Conservation (phyloP, 2,329 filamentous ascomycete genomes). For the Westerdykella sp. region DNA sequence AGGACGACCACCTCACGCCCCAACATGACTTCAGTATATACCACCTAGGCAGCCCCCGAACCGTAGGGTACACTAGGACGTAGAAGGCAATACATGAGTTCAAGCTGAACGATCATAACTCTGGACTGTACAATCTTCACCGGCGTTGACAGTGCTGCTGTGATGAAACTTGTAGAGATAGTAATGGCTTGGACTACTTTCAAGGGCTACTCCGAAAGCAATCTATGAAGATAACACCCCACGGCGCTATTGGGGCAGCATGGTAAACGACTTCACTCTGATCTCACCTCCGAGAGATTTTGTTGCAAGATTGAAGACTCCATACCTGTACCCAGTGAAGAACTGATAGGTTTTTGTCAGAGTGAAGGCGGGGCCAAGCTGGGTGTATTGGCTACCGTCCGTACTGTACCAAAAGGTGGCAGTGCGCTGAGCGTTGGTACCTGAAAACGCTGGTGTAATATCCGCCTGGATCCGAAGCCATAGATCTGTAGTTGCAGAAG, state of each 20-base stretch:
- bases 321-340: constrained; percentile 37
- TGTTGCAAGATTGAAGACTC: constrained; percentile 37
- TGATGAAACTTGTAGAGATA: too few species aligned
- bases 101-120: too few species aligned
- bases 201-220: too few species aligned
- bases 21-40: too few species aligned
- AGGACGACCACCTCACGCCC: too few species aligned
- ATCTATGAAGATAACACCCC: too few species aligned
- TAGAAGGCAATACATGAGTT: too few species aligned
- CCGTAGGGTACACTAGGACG: too few species aligned
- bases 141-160: too few species aligned
- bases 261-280: constrained; percentile 18
- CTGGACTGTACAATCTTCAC: too few species aligned
- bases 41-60: too few species aligned
- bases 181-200: too few species aligned
- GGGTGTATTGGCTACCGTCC: constrained; percentile 29
- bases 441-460: constrained; percentile 31
- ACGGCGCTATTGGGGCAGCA: constrained; percentile 4
- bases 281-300: constrained; percentile 29
- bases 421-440: constrained; percentile 13
- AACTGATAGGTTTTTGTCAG: constrained; percentile 36
- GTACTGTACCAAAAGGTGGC: constrained; percentile 35
- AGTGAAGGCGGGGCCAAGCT: constrained; percentile 24
- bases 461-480: constrained; percentile 33
- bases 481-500: constrained; percentile 17